phyloP scores from a whole-genome alignment of 768 basidiomycete species.

The Macrolepiota fuliginosa region DNA sequence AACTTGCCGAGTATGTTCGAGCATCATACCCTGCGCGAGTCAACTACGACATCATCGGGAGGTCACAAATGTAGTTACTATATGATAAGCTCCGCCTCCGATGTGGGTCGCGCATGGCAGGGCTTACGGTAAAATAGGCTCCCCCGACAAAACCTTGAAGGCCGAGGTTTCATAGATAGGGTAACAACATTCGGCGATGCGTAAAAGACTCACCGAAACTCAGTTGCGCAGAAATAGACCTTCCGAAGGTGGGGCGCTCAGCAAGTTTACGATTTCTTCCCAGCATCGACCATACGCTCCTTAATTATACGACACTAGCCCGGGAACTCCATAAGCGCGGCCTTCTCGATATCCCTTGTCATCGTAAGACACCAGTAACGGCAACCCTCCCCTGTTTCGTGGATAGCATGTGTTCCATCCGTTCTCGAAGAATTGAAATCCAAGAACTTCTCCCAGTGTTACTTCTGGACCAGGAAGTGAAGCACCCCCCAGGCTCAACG shows the following conservation, averaged over 20 bases:
- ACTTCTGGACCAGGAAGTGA: too few relatives aligned
- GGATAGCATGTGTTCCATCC: too few relatives aligned
- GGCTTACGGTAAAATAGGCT: not conserved
- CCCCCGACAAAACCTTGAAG: not conserved
- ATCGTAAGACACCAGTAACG: too few relatives aligned
- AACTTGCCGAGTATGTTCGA: not conserved
- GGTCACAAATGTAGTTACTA: not conserved
- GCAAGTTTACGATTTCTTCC: not conserved
- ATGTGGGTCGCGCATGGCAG: not conserved
- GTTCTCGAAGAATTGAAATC: too few relatives aligned
- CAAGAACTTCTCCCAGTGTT: too few relatives aligned
- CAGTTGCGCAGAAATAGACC: not conserved
- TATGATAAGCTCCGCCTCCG: not conserved
- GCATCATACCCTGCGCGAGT: not conserved
- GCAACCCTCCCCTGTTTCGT: too few relatives aligned
- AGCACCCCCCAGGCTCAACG: too few relatives aligned
- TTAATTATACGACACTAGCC: too few relatives aligned
- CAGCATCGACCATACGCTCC: not conserved
- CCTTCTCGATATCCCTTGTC: too few relatives aligned
- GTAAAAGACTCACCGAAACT: not conserved
- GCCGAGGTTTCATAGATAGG: not conserved
- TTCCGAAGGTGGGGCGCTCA: not conserved
- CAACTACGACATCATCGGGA: not conserved
- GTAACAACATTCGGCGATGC: not conserved
- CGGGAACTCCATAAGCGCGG: too few relatives aligned